Percentiles rank a stretch among this genome's conserved stretches.
Evolutionary conservation across 176 grass and related monocot genomes (phyloP).

Genomic region (Poa pratensis): DNA sequence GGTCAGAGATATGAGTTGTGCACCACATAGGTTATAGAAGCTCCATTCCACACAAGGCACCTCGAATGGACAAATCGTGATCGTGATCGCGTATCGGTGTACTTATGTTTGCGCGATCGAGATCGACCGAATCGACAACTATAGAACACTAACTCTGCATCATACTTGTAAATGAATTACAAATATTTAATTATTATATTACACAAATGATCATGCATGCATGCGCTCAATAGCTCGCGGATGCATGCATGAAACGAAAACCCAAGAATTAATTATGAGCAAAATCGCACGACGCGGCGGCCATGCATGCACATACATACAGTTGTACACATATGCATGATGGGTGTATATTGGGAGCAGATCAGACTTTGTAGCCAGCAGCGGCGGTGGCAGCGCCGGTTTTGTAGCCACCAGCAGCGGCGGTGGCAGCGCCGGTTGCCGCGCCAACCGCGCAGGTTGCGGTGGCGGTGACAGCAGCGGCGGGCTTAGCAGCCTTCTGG

Average conservation of each 20-base stretch:
- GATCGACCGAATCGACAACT: too few relatives aligned
- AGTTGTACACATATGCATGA: background rate
- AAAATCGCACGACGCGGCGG: background rate
- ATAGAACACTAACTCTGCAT: too few relatives aligned
- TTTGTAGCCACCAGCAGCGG: too few relatives aligned
- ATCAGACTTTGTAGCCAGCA: slow-evolving; percentile 8
- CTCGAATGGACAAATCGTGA: too few relatives aligned
- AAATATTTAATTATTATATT: background rate
- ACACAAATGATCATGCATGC: background rate
- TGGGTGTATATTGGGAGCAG: background rate
- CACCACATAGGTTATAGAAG: too few relatives aligned
- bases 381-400: background rate
- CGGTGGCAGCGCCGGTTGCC: background rate
- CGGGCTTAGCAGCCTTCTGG: background rate
- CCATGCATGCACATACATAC: background rate
- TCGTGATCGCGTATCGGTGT: too few relatives aligned
- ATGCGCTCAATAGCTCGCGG: background rate
- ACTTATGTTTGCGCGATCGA: too few relatives aligned
- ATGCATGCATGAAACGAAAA: slow-evolving; percentile 4
- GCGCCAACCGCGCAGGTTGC: background rate
- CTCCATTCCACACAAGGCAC: too few relatives aligned
- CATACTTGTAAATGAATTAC: too few relatives aligned
- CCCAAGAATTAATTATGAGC: background rate
- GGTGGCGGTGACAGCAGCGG: background rate
- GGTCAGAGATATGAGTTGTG: too few relatives aligned